Evolutionary conservation across 2,329 filamentous ascomycete species (phyloP).

Genomic region (Mollisia scopiformis): DNA sequence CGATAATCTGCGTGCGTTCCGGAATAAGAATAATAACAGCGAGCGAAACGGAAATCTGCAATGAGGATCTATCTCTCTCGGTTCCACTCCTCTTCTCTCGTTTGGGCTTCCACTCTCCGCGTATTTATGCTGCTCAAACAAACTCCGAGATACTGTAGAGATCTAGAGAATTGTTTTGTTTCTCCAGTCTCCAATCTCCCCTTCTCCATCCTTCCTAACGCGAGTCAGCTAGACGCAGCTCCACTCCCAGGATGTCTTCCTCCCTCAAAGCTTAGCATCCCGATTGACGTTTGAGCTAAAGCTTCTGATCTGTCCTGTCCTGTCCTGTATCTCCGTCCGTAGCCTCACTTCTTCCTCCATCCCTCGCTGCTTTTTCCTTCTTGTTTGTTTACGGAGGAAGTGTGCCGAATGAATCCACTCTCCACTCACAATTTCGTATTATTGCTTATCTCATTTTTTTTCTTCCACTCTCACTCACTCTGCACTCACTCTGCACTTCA

Average conservation of each 20-base stretch:
- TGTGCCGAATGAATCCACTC: conserved; percentile 5
- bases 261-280: conserved; percentile 23
- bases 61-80: neutral
- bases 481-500: no score
- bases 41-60: neutral
- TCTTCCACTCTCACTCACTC: no score
- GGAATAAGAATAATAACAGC: neutral
- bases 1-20: no score
- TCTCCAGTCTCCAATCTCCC: no score
- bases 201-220: conserved; percentile 7
- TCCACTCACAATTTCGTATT: neutral
- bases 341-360: neutral
- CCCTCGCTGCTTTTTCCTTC: no score
- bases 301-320: neutral
- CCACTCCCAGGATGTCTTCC: neutral
- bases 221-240: conserved; percentile 19
- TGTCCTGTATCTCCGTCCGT: neutral
- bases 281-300: conserved; percentile 21
- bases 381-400: conserved; percentile 6
- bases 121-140: neutral
- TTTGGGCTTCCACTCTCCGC: neutral
- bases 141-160: no score
- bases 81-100: neutral
- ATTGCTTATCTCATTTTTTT: conserved; percentile 5
- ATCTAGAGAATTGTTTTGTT: neutral